Conservation (phyloP, 305 asterid genomes). For the Fraxinus nigra region DNA sequence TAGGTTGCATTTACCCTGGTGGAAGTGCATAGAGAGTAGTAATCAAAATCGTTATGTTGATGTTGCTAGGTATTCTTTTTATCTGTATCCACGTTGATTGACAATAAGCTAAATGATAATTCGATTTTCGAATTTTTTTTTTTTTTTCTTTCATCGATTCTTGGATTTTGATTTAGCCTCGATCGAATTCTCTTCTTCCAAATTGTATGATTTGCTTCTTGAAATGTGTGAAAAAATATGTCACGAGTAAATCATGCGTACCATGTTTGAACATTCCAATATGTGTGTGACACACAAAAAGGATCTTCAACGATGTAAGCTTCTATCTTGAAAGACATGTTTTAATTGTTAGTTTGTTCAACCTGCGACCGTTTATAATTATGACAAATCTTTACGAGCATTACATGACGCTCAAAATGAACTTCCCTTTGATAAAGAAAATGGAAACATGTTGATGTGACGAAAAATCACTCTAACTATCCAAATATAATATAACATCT, state of each 20-base stretch:
- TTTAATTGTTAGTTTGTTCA: not conserved
- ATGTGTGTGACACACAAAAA: not conserved
- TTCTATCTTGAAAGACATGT: not conserved
- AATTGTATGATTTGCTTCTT: not conserved
- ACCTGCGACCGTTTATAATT: no score
- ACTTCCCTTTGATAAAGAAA: no score
- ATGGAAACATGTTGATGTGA: no score
- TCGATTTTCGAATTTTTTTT: not conserved
- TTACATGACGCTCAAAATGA: no score
- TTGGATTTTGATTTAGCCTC: not conserved
- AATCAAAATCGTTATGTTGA: slow-evolving; percentile 7
- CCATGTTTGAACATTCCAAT: slow-evolving; percentile 13
- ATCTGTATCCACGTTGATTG: not conserved
- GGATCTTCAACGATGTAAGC: not conserved
- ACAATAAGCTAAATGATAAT: not conserved
- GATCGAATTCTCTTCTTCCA: not conserved
- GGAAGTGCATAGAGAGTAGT: slow-evolving; percentile 34
- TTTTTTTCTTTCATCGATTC: not conserved
- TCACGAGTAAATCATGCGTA: not conserved
- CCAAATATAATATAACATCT: no score
- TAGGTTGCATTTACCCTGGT: slow-evolving; percentile 70
- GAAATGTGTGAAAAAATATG: not conserved
- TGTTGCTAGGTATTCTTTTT: slow-evolving; percentile 14
- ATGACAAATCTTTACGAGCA: no score
- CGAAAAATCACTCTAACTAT: no score